Base-by-base conservation (phyloP, 192 early-diverging fungal species). In the Backusella psychrophila region DNA sequence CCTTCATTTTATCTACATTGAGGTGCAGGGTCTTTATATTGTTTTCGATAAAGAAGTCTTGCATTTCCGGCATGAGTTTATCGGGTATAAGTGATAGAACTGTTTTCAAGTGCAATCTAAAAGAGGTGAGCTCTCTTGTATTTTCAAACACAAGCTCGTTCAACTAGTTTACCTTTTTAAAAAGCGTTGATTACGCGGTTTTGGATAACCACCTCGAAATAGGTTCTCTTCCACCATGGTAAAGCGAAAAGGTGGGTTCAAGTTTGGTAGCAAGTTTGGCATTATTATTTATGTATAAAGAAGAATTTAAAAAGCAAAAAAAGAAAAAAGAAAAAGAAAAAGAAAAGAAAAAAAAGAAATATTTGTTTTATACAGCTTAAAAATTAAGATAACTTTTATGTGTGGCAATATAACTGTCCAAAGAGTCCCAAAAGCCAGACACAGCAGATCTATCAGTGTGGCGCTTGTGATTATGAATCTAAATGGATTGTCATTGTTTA, bases 131-230 rank as follows among this genome's bases (percentile, higher is more conserved):
- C 35, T 3, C 29, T 33, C 3, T 17, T 6, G 34, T 33, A 34
- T 5, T 29, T 38, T 41, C 2, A 7, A n/a, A 17, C 66, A 46
- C 6, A 35, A 65, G 38, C 33, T 33, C 33, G 33, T 33, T 33
- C 33, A 33, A 33, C 33, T 21, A 26, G 34, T 65, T 74, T 85
- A 91, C 82, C 90, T 87, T 63, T 90, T 88, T 26, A 99, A 89
- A 80, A 97, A 99, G 52, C 91, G 90, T 35, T 92, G 86, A 83
- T 98, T 97, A 71, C 92, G 86, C 49, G 84, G 89, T 72, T 96
- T 96, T 3, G 96, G 97, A 81, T 96, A 97, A 2, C 91, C 92
- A 12, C 97, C 96, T 15, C 95, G 87, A 80, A 93, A 96, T 11
- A 98, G 81, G 76, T 91, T 88, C 34, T 92, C 87, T 76, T 98